Base-by-base conservation (phyloP, 352 stramenopile genomes). In the Peronospora belbahrii region DNA sequence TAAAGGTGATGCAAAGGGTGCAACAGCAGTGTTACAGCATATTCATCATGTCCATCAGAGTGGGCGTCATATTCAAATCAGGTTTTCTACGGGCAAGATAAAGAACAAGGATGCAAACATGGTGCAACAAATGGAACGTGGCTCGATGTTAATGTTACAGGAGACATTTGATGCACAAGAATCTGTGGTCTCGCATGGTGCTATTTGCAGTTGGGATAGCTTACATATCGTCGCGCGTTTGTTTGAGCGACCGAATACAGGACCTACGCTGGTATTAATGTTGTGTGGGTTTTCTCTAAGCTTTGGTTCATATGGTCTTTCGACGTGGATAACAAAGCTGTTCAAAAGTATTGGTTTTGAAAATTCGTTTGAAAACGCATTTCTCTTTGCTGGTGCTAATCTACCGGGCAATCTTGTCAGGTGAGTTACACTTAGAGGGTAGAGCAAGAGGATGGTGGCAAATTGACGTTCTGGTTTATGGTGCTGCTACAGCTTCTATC, bases 301-400 rank as follows among this genome's bases (percentile, higher is more conserved):
- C 27, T 96, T 97, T 71, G 85, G 85, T 23, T 95, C 81, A 9
- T 97, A 97, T 53, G 88, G 88, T 9, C 62, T 97, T 15, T 85
- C 85, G 6, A 96, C 88, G 18, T 97, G 90, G 90, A 97, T 97
- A 49, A 96, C 93, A 22, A 96, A 84, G 44, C 51, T 97, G 0
- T 97, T 97, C 66, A 56, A 88, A 39, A 74, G 62, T 22, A 73
- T 95, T 27, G 65, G 93, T 19, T 62, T 96, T n/a, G 74, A 80
- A 48, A 83, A 96, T 27, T 73, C 76, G 5, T 97, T 96, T 53
- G 81, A 81, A n/a, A 97, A 97, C 67, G 83, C 87, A 10, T 91
- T 97, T 47, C 59, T 97, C 11, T 97, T 97, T 76, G 88, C 90
- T 9, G 65, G 76, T 5, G 78, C 83, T 19, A 97, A 95, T 59